Conservation (phyloP, 2,329 filamentous ascomycete species). For the Alternaria longipes region DNA sequence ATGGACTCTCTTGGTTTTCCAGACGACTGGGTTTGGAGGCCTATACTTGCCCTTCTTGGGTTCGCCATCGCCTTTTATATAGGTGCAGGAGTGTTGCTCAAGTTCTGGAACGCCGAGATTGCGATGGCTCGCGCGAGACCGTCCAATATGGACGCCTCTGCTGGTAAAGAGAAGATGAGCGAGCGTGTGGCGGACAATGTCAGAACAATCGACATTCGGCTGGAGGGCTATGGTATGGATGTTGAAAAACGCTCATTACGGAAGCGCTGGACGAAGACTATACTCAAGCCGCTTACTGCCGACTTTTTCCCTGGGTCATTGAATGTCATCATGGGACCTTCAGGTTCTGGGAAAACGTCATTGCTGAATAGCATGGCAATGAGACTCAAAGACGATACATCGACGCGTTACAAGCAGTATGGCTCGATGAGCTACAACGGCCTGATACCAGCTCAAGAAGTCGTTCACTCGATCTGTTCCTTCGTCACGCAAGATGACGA, state of each 20-base stretch:
- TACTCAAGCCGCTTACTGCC: conserved; percentile 72
- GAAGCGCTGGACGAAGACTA: conserved; percentile 61
- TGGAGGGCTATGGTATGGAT: conserved; percentile 70
- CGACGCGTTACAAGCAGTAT: conserved; percentile 68
- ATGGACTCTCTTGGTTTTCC: conserved; percentile 75
- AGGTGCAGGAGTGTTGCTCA: conserved; percentile 68
- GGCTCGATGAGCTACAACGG: conserved; percentile 76
- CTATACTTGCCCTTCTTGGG: conserved; percentile 69
- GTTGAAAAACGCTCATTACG: conserved; percentile 68
- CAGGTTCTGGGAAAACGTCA: conserved; percentile 79
- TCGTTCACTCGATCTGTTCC: conserved; percentile 76
- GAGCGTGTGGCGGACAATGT: conserved; percentile 63
- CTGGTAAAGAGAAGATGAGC: conserved; percentile 75
- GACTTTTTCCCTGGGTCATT: conserved; percentile 73
- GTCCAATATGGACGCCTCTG: conserved; percentile 66
- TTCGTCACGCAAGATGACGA: conserved; percentile 84
- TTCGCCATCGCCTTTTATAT: conserved; percentile 72
- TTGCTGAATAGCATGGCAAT: conserved; percentile 77
- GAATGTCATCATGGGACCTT: conserved; percentile 83
- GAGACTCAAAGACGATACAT: conserved; percentile 68
- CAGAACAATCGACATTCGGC: conserved; percentile 69
- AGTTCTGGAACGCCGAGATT: conserved; percentile 73
- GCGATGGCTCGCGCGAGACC: conserved; percentile 70
- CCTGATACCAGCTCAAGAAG: conserved; percentile 71
- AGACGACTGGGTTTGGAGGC: conserved; percentile 70